Percentiles rank a stretch among this genome's conserved stretches.
phyloP scores from a whole-genome alignment of 805 yeast species.

The Yamadazyma philogaea region DNA sequence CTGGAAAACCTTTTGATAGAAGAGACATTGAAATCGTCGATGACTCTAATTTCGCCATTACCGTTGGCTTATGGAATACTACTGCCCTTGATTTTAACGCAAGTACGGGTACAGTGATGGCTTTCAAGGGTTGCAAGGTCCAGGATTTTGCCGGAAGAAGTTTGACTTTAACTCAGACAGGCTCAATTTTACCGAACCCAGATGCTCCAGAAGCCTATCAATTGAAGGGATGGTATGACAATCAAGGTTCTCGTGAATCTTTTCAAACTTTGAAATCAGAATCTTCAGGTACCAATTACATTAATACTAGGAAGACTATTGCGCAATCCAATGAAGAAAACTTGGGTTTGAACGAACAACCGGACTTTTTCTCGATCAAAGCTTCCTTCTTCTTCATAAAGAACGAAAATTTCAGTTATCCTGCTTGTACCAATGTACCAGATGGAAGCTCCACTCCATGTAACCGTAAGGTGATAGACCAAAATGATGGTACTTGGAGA shows the following conservation, averaged over 20 bases:
- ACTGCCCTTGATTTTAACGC: slow-evolving; percentile 73
- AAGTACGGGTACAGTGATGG: slow-evolving; percentile 80
- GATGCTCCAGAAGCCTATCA: slow-evolving; percentile 84
- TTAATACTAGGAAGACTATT: slow-evolving; percentile 63
- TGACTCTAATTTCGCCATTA: slow-evolving; percentile 69
- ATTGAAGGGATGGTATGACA: slow-evolving; percentile 93
- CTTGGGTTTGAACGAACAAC: slow-evolving; percentile 70
- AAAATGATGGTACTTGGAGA: slow-evolving; percentile 74
- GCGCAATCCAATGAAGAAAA: slow-evolving; percentile 61
- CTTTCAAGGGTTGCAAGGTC: slow-evolving; percentile 86
- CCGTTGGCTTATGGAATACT: slow-evolving; percentile 88
- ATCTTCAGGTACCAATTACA: slow-evolving; percentile 33
- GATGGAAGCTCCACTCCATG: slow-evolving; percentile 39
- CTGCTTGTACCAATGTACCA: slow-evolving; percentile 71
- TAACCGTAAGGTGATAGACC: slow-evolving; percentile 77
- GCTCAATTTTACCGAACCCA: slow-evolving; percentile 76
- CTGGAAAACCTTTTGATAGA: slow-evolving; percentile 90
- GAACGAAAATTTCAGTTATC: slow-evolving; percentile 78
- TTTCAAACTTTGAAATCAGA: slow-evolving; percentile 65
- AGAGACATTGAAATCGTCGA: slow-evolving; percentile 88
- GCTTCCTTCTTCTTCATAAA: slow-evolving; percentile 71
- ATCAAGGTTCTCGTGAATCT: slow-evolving; percentile 60
- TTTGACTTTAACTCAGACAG: slow-evolving; percentile 74
- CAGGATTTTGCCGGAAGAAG: slow-evolving; percentile 86
- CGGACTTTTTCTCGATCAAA: slow-evolving; percentile 74